phyloP scores from a whole-genome alignment of 129 eudicot genomes.

The Smallanthus sonchifolius region DNA sequence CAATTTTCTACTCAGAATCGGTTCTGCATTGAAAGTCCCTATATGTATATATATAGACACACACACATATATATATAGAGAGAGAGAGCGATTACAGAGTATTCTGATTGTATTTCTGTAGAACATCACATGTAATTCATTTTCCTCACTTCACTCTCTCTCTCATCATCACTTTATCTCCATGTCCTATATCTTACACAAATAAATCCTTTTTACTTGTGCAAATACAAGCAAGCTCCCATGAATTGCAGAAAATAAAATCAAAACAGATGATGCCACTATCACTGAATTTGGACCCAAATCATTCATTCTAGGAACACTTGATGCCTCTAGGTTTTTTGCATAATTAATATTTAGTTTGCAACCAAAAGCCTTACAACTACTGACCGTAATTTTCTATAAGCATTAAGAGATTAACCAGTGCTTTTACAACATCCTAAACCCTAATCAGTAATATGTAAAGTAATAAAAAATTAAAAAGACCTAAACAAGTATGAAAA shows the following conservation, averaged over 20 bases:
- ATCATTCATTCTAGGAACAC: too few relatives aligned
- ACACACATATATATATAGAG: too few relatives aligned
- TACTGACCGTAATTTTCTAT: neutral
- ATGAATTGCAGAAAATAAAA: too few relatives aligned
- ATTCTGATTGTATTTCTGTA: neutral
- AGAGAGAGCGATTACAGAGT: neutral
- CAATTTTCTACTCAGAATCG: too few relatives aligned
- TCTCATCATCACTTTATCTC: neutral
- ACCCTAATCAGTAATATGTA: neutral
- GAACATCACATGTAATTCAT: neutral
- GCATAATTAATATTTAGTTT: neutral
- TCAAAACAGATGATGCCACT: too few relatives aligned
- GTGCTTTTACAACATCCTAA: conserved; percentile 5
- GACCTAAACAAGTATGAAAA: neutral
- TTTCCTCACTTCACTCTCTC: neutral
- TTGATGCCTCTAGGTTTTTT: neutral
- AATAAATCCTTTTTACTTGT: neutral
- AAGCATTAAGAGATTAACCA: too few relatives aligned
- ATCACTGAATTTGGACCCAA: too few relatives aligned
- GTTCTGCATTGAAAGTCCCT: too few relatives aligned
- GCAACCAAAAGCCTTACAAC: neutral
- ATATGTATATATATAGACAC: too few relatives aligned
- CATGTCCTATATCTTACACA: neutral
- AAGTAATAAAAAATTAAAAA: too few relatives aligned
- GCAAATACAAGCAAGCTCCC: too few relatives aligned